Evolutionary conservation across 2,329 filamentous ascomycete genomes (phyloP), one percentile per base, ranked within the genome.

Genomic region (Seiridium unicorne): DNA sequence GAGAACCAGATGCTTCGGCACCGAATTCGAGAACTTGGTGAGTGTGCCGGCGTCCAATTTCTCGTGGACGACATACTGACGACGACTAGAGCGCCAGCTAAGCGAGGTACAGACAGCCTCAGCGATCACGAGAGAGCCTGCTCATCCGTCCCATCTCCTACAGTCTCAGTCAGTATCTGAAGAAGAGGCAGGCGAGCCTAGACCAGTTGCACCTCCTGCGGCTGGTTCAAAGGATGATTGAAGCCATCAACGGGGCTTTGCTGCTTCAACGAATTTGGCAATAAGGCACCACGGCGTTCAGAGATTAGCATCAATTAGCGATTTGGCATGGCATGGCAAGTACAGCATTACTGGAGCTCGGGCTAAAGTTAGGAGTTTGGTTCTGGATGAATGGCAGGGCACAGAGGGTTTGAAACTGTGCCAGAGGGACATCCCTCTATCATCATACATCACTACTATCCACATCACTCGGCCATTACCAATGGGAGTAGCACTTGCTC

Each of bases 1-100:
- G 91, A 93, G 77, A 94, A 93, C 66, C 90, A 93, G 74, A 93
- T 94, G 90, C 77, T 94, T 56, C 87, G 89, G 62, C 83, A 88
- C 71, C 82, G 91, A 54, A 90, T 93, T 61, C 82, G 88, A 42
- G 90, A 93, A 68, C 76, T 93, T 11, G 89, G 89, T 90, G 76
- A 66, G 80, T 56, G 18, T 26, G 18, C 18, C 18, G 18, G 18
- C 18, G 18, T 26, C 18, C 18, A 26, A 26, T 26, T 42, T 51
- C 10, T 18, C 3, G n/a, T 13, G 18, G 31, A 44, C 53, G 5
- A 13, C 9, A 7, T 49, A 40, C 6, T 18, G 3, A 4, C 31
- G n/a, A 26, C 31, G 48, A 10, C 5, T 34, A 84, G 83, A 85
- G 68, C 82, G 82, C 61, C 82, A 84, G 68, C 70, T 85, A 3